Evolutionary conservation across 208 protist species (phyloP).

Genomic region (Wallacemonas sp.): DNA sequence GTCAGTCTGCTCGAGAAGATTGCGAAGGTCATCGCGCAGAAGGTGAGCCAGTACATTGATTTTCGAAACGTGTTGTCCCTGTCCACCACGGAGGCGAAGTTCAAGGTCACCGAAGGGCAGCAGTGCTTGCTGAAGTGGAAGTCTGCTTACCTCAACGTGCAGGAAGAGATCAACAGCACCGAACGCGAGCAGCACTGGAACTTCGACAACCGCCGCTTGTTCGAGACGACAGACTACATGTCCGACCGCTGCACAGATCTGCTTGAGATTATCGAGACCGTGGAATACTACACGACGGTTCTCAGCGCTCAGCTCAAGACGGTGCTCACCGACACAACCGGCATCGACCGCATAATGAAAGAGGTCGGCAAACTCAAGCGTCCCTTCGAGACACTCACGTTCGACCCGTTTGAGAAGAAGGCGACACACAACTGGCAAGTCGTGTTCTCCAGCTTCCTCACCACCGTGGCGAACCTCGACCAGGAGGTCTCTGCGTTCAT

Average conservation of each 20-base stretch:
- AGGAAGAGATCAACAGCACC: conserved; percentile 95
- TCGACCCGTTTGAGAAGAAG: conserved; percentile 96
- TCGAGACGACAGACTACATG: conserved; percentile 98
- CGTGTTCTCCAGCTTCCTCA: conserved; percentile 92
- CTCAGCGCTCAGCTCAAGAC: conserved; percentile 96
- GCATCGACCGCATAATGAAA: conserved; percentile 95
- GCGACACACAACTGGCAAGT: conserved; percentile 91
- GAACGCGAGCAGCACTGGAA: conserved; percentile 97
- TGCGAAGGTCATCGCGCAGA: conserved; percentile 95
- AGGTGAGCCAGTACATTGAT: conserved; percentile 94
- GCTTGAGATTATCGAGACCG: conserved; percentile 91
- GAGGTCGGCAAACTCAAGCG: conserved; percentile 94
- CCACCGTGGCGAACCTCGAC: conserved; percentile 92
- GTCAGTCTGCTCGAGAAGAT: conserved; percentile 97
- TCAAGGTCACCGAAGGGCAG: conserved; percentile 89
- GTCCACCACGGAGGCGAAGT: conserved; percentile 67
- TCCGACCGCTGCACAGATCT: conserved; percentile 94
- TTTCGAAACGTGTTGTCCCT: conserved; percentile 87
- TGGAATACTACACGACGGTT: conserved; percentile 97
- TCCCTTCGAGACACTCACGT: conserved; percentile 94
- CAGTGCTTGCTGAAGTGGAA: conserved; percentile 95
- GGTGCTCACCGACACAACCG: conserved; percentile 95
- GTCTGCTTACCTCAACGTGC: conserved; percentile 89
- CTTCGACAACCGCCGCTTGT: conserved; percentile 96
- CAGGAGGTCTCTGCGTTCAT: conserved; percentile 95